A percentile compares a stretch with the other conserved stretches of the same genome.
These are phyloP conservation scores for Castanea crenata DNA, from an alignment of 306 rosid genomes.

Conservation along the genomic window DNA sequence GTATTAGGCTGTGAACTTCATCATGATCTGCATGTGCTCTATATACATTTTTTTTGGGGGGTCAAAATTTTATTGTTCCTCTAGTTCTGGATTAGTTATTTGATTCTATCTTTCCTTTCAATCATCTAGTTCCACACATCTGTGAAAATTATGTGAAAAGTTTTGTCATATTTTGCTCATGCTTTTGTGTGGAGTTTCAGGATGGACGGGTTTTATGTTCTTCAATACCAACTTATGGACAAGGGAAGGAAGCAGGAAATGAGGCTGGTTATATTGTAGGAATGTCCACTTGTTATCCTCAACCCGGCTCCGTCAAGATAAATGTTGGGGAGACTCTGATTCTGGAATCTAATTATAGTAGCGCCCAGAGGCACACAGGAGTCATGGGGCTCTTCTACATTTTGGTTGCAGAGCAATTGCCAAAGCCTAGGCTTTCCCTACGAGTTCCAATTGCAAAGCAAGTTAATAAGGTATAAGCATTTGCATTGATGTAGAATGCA, in stretches of 20 bases:
- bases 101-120: background rate
- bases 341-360: constrained; percentile 49
- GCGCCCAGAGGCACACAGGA: constrained; percentile 49
- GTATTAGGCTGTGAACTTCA: background rate
- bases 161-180: background rate
- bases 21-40: background rate
- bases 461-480: background rate
- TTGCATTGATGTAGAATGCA: background rate
- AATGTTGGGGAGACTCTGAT: constrained; percentile 50
- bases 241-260: constrained; percentile 64
- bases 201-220: constrained; percentile 73
- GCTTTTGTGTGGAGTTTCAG: constrained; percentile 28
- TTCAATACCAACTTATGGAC: constrained; percentile 67
- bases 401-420: constrained; percentile 58
- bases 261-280: constrained; percentile 72
- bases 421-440: constrained; percentile 23
- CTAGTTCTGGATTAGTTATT: background rate
- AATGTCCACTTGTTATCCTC: constrained; percentile 80
- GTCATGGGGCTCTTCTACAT: constrained; percentile 78
- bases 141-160: background rate
- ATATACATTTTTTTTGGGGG: background rate
- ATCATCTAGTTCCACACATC: background rate
- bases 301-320: constrained; percentile 59
- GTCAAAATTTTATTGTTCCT: background rate
- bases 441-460: constrained; percentile 15